Conservation (phyloP, 345 rosid genomes). For the Lenwebbia sp. region DNA sequence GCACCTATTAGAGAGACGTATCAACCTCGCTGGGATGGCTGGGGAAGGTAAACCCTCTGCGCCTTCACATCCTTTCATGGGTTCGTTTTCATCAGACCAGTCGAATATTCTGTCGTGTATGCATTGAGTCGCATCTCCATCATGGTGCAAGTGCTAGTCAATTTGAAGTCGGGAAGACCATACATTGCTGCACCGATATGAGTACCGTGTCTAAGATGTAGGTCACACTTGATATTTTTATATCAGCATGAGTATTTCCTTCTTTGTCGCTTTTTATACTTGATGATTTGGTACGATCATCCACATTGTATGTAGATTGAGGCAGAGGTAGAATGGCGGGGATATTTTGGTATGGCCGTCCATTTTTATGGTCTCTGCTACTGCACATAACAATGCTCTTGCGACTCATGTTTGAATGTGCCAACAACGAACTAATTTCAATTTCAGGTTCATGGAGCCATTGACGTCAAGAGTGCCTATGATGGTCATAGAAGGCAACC, state of each 20-base stretch:
- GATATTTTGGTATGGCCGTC: not conserved
- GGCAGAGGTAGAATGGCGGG: not conserved
- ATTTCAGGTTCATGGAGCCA: constrained; percentile 75
- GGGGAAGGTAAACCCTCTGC: constrained; percentile 59
- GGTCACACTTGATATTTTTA: not conserved
- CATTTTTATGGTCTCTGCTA: not conserved
- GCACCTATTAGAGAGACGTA: constrained; percentile 75
- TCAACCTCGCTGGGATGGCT: constrained; percentile 95
- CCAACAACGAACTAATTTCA: not conserved
- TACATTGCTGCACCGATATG: not conserved
- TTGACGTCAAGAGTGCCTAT: constrained; percentile 69
- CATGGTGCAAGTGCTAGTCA: not conserved
- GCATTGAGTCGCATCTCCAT: not conserved
- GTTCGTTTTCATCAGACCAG: not conserved
- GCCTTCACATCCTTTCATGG: not conserved
- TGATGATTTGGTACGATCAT: not conserved
- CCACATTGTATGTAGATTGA: not conserved
- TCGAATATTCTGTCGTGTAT: not conserved
- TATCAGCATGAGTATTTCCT: not conserved
- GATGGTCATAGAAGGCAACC: constrained; percentile 88
- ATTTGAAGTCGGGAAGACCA: not conserved
- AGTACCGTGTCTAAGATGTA: not conserved
- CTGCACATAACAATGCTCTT: not conserved
- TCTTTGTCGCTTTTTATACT: not conserved
- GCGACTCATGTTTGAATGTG: not conserved